phyloP scores from a whole-genome alignment of 2,329 filamentous ascomycete species.

The Botrytis squamosa region DNA sequence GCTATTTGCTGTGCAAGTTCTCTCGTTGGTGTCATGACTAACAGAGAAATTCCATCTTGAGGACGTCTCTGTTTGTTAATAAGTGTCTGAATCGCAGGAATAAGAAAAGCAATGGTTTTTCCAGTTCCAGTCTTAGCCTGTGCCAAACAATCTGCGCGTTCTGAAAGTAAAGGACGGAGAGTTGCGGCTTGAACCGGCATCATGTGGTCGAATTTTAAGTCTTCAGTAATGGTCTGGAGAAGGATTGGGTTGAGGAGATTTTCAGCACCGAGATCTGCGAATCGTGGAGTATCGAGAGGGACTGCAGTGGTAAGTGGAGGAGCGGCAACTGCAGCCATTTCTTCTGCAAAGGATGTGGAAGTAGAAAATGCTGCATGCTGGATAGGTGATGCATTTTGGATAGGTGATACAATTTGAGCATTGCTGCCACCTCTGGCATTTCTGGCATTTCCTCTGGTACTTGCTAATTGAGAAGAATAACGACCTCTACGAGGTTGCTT shows the following conservation, averaged over 20 bases:
- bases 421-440: background rate
- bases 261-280: conserved; percentile 46
- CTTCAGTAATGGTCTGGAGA: conserved; percentile 60
- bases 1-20: conserved; percentile 81
- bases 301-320: conserved; percentile 43
- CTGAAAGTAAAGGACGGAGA: conserved; percentile 71
- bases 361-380: conserved; percentile 6
- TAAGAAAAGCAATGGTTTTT: conserved; percentile 90
- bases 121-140: conserved; percentile 97
- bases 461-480: conserved; percentile 9
- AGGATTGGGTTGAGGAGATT: conserved; percentile 48
- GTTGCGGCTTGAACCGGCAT: conserved; percentile 88
- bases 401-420: background rate
- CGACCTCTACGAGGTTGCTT: conserved; percentile 13
- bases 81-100: conserved; percentile 76
- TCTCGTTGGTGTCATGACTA: conserved; percentile 76
- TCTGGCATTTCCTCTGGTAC: background rate
- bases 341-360: conserved; percentile 10
- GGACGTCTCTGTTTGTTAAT: conserved; percentile 45
- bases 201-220: conserved; percentile 80
- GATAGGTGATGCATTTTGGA: background rate
- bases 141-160: conserved; percentile 69
- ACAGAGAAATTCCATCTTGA: conserved; percentile 54
- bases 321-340: conserved; percentile 33
- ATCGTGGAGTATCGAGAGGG: conserved; percentile 47